Evolutionary conservation across 257 asterid species (phyloP).

Genomic region (Fraxinus excelsior): DNA sequence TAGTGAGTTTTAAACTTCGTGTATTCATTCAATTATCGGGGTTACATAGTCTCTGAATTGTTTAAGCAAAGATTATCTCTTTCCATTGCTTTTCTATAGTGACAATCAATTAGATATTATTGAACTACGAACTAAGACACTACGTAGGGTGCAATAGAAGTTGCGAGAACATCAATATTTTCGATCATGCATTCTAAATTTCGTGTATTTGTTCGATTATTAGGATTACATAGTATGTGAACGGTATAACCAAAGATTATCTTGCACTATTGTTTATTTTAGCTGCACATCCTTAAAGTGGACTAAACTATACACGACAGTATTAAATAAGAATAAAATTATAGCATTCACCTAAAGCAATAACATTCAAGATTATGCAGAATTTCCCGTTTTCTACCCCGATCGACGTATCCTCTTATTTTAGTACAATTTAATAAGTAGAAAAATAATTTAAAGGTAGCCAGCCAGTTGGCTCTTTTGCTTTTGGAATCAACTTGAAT

Average conservation of each 20-base stretch:
- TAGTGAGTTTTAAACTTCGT: neutral
- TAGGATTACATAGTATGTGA: neutral
- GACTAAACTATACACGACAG: neutral
- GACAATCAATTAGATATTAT: neutral
- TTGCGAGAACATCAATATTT: conserved; percentile 3
- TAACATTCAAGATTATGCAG: neutral
- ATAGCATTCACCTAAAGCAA: no score
- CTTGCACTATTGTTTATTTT: no score
- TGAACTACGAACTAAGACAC: neutral
- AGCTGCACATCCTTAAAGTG: neutral
- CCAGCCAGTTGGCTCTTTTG: conserved; percentile 28
- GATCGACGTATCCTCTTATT: neutral
- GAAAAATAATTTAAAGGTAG: conserved; percentile 31
- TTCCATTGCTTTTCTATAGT: neutral
- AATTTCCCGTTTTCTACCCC: neutral
- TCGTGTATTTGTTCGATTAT: neutral
- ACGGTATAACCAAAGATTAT: neutral
- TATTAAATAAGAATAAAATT: neutral
- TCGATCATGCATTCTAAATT: neutral
- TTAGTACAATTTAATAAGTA: neutral
- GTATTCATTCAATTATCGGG: neutral
- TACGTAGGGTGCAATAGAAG: neutral
- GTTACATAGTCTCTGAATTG: neutral
- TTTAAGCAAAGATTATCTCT: neutral
- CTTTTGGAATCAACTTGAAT: conserved; percentile 18